Percentiles rank a stretch among this genome's conserved stretches.
phyloP scores from a whole-genome alignment of 345 rosid genomes.

The Euphorbia lathyris region DNA sequence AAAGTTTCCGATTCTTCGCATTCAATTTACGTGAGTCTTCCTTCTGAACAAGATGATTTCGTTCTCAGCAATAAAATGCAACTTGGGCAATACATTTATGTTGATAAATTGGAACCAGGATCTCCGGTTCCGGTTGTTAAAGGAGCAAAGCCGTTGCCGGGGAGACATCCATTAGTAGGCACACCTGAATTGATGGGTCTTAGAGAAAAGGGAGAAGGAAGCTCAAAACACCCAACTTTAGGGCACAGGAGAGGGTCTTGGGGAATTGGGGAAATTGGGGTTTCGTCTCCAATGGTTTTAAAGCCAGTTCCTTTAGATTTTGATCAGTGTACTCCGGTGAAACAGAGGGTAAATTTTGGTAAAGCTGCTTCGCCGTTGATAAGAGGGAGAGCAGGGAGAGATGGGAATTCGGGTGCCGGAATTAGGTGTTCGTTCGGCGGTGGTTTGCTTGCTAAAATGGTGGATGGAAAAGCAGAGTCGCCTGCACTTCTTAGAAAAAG shows the following conservation, averaged over 20 bases:
- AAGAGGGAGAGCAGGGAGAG: constrained; percentile 44
- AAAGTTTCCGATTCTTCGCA: constrained; percentile 94
- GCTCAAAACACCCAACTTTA: constrained; percentile 31
- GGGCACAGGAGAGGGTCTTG: constrained; percentile 79
- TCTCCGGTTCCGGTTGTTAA: constrained; percentile 84
- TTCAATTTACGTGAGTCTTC: constrained; percentile 85
- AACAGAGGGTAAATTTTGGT: constrained; percentile 30
- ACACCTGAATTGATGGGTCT: constrained; percentile 82
- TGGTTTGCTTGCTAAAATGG: constrained; percentile 60
- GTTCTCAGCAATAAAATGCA: constrained; percentile 90
- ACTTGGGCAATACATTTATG: constrained; percentile 87
- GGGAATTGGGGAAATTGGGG: constrained; percentile 47
- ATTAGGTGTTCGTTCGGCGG: constrained; percentile 76
- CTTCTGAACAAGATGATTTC: constrained; percentile 71
- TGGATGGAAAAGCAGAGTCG: constrained; percentile 54
- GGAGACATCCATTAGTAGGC: constrained; percentile 82
- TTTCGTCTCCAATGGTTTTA: constrained; percentile 58
- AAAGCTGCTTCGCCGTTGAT: constrained; percentile 62
- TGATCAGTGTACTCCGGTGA: constrained; percentile 82
- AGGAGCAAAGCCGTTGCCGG: constrained; percentile 85
- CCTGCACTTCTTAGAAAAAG: constrained; percentile 71
- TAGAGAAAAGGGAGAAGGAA: constrained; percentile 44
- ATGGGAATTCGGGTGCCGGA: constrained; percentile 30
- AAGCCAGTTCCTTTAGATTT: constrained; percentile 87
- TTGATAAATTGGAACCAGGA: constrained; percentile 83